Evolutionary conservation across 306 rosid species (phyloP), one percentile per base, ranked within the genome.

Genomic region (Fagus crenata): DNA sequence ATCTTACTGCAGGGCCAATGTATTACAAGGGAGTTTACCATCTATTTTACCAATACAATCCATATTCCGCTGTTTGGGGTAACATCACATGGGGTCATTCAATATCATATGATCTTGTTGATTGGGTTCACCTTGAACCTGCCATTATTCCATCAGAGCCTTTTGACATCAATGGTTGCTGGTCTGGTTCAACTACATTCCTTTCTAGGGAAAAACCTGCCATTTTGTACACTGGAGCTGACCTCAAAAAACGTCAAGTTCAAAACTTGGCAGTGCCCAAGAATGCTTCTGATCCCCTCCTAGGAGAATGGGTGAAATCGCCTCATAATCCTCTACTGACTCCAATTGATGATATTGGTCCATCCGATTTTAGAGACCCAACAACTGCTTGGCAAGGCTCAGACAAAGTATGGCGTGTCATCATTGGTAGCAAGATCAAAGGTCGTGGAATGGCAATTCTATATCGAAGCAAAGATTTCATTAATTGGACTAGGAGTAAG

Each of bases 71-170:
- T 61, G 72, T 72, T 28, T 86, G 89, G 37, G 53, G 81, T 9
- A 77, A 60, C 7, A 89, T 89, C 31, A 59, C 80, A 35, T 89
- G 92, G 92, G 92, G 75, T 78, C 92, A 86, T 64, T 86, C 92
- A 18, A 61, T 86, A 22, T 86, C 90, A 33, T 77, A 84, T 75
- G 77, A 89, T 73, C 88, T 89, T 35, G 84, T 89, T 58, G 83
- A 87, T 60, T 87, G 93, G 91, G 67, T 85, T 78, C 89, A 85
- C 74, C 73, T 85, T 8, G 80, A 84, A 15, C 53, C 75, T 53
- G 86, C 89, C 37, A 4, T 89, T 51, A 85, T 73, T 36, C 93
- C 93, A 17, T 81, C 81, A 49, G 85, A 82, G 0, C 77, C 75
- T 2, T 81, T 70, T 80, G 92, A 89, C 76, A 67, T 63, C 11